A percentile compares a stretch with the other conserved stretches of the same genome.
Conservation (phyloP, 768 basidiomycete genomes). For the Collybia nuda region DNA sequence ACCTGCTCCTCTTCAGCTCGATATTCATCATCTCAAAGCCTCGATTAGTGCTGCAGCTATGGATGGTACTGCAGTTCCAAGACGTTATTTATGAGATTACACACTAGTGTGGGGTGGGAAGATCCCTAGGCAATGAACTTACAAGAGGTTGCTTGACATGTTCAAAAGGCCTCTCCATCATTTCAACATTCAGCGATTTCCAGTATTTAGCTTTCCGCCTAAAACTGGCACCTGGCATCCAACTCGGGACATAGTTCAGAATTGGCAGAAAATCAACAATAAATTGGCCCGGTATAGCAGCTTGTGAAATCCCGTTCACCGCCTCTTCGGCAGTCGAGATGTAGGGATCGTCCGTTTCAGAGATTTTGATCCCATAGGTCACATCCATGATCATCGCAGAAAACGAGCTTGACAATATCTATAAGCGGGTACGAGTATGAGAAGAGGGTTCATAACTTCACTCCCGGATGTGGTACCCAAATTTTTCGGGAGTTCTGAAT, state of each 20-base stretch:
- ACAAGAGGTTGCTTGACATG: conserved; percentile 13
- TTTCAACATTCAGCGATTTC: conserved; percentile 11
- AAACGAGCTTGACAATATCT: conserved; percentile 2
- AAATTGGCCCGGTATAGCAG: conserved; percentile 15
- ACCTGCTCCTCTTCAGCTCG: conserved; percentile 11
- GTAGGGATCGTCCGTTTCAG: conserved; percentile 11
- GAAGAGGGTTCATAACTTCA: background rate
- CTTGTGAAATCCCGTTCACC: conserved; percentile 10
- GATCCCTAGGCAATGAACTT: background rate
- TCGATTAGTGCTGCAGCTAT: conserved; percentile 12
- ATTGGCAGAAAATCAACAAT: conserved; percentile 13
- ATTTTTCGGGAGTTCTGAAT: conserved; percentile 3
- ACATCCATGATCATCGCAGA: conserved; percentile 16
- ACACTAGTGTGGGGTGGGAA: background rate
- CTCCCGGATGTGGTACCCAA: conserved; percentile 13
- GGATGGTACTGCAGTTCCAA: conserved; percentile 14
- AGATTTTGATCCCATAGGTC: conserved; percentile 15
- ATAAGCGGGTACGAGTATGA: background rate
- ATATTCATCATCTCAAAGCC: conserved; percentile 5
- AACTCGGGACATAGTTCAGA: background rate
- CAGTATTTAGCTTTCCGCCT: conserved; percentile 12
- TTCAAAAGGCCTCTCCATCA: conserved; percentile 15
- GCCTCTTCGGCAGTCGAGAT: conserved; percentile 13
- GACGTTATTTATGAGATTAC: conserved; percentile 2
- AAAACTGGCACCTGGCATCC: conserved; percentile 8